phyloP scores from a whole-genome alignment of 176 grass and related monocot species.

The Oryza nivara region DNA sequence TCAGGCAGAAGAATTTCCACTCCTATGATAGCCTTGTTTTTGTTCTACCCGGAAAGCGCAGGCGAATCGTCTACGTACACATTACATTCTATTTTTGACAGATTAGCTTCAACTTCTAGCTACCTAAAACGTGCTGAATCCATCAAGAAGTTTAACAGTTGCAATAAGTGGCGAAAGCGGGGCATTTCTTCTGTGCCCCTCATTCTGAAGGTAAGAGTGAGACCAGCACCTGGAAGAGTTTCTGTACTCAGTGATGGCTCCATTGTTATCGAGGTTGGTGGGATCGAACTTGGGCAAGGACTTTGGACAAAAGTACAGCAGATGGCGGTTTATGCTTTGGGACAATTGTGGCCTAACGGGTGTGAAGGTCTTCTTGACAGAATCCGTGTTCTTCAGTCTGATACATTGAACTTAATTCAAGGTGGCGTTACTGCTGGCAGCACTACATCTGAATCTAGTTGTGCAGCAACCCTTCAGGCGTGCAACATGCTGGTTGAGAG shows the following conservation, averaged over 20 bases:
- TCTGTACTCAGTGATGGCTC: constrained; percentile 76
- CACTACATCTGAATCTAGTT: constrained; percentile 69
- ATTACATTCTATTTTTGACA: constrained; percentile 64
- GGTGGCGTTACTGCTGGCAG: constrained; percentile 62
- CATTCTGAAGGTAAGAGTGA: constrained; percentile 34
- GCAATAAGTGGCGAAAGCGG: constrained; percentile 71
- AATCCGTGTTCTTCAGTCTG: constrained; percentile 66
- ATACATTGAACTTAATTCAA: constrained; percentile 72
- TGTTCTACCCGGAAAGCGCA: constrained; percentile 50
- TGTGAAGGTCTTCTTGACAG: constrained; percentile 61
- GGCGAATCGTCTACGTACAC: constrained; percentile 63
- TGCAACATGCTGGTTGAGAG: constrained; percentile 56
- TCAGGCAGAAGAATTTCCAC: constrained; percentile 75
- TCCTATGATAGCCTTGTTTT: constrained; percentile 47
- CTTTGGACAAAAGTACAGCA: constrained; percentile 91
- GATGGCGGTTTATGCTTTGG: constrained; percentile 50
- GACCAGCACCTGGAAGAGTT: constrained; percentile 59
- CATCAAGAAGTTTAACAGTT: constrained; percentile 52
- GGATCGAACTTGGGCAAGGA: constrained; percentile 76
- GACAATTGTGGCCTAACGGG: constrained; percentile 56
- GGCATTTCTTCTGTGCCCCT: constrained; percentile 65
- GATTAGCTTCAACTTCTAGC: constrained; percentile 42
- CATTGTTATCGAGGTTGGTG: constrained; percentile 74
- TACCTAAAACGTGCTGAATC: constrained; percentile 43
- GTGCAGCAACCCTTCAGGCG: constrained; percentile 61